Evolutionary conservation across 2,329 filamentous ascomycete species (phyloP), one percentile per base, ranked within the genome.

Genomic region (Capronia epimyces): DNA sequence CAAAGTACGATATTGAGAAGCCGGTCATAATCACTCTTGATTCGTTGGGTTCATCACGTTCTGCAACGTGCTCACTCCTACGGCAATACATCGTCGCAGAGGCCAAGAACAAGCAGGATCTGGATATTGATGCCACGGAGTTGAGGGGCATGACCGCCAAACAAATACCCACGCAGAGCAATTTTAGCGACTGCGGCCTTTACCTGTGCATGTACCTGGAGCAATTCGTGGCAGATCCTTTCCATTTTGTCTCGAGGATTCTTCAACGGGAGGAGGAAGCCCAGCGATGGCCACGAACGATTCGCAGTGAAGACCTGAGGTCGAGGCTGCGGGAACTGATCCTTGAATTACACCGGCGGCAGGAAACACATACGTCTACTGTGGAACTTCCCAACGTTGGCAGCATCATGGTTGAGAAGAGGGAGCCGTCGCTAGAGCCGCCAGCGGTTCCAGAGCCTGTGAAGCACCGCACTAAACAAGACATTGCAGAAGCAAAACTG

Each of bases 101-200:
- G 70, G 84, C 86, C 3, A 75, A 76, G 58, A 75, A 69, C 73
- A 93, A 81, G 62, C 41, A 46, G 10, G 40, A 44, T 37, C 24
- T 58, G 10, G 53, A 59, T n/a, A 66, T 54, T 51, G 64, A 67
- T 12, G 68, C 77, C 55, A 65, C 71, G 3, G 65, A 73, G 9
- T 68, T 81, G 48, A 72, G 74, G 55, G 81, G 79, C 3, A 82
- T 87, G 73, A 89, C 82, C 32, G 87, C 87, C 3, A 85, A 80
- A 53, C 75, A 78, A 6, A 84, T 96, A 12, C 91, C 93, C 0
- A 71, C 79, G 54, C 93, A 98, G 66, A 71, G 80, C 43, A 97
- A 98, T 64, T 86, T 78, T 60, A 90, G 81, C 55, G 93, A 98
- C 65, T 98, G 93, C 63, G 93, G 93, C 7, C 72, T 96, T 0